A percentile compares a stretch with the other conserved stretches of the same genome.
phyloP scores from a whole-genome alignment of 2,329 filamentous ascomycete species.

The Trematosphaeria pertusa region DNA sequence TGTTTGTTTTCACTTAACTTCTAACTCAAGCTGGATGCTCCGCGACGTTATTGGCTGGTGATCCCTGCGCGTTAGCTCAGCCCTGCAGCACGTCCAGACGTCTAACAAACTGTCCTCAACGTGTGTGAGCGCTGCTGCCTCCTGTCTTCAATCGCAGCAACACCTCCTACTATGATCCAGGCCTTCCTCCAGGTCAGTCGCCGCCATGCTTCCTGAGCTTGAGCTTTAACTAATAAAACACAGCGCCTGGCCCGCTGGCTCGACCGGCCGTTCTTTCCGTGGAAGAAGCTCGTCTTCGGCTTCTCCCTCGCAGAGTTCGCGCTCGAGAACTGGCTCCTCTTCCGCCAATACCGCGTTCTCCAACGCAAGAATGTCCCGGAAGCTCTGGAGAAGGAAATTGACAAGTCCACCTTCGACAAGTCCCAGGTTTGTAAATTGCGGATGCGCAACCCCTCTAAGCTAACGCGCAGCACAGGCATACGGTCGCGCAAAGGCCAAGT shows the following conservation, averaged over 20 bases:
- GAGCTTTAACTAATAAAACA: constrained; percentile 17
- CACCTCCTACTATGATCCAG: constrained; percentile 42
- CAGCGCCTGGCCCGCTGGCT: constrained; percentile 80
- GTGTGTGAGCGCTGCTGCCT: neutral
- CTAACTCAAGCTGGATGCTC: too few species aligned
- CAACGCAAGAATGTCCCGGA: constrained; percentile 81
- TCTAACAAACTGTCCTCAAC: constrained; percentile 20
- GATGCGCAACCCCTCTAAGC: too few species aligned
- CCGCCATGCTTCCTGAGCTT: neutral
- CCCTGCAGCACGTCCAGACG: neutral
- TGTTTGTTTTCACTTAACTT: too few species aligned
- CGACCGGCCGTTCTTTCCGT: constrained; percentile 91
- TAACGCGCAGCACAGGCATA: constrained; percentile 66
- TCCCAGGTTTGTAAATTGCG: constrained; percentile 73
- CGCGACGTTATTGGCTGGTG: constrained; percentile 14
- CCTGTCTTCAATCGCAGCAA: constrained; percentile 13
- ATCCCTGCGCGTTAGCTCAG: constrained; percentile 3
- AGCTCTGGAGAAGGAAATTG: constrained; percentile 86
- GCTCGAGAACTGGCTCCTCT: constrained; percentile 86
- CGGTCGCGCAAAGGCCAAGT: constrained; percentile 93
- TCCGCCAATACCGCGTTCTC: constrained; percentile 88
- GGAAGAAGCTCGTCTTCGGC: constrained; percentile 94
- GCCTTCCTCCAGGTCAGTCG: constrained; percentile 42
- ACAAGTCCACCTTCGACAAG: constrained; percentile 91
- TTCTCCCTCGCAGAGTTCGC: constrained; percentile 92